Base-by-base conservation (phyloP, 73 alveolate species). In the Durusdinium trenchii region DNA sequence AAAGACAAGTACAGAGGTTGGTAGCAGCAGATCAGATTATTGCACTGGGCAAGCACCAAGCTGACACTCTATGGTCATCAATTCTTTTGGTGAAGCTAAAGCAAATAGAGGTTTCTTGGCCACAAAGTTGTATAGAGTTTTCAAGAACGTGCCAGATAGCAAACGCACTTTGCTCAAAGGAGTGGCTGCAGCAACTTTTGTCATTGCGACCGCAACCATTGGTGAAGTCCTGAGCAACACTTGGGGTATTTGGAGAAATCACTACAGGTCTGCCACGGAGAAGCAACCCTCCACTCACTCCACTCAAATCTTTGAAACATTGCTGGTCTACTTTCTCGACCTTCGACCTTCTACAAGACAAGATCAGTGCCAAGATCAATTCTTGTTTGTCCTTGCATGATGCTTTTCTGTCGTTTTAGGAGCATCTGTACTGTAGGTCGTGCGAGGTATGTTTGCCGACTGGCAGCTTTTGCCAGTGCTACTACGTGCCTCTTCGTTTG, bases 391-490 rank as follows among this genome's bases (percentile, higher is more conserved):
- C n/a, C n/a, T n/a, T n/a, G n/a, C n/a, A n/a, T n/a, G n/a, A n/a
- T n/a, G n/a, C n/a, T n/a, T n/a, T n/a, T n/a, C n/a, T n/a, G n/a
- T n/a, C n/a, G n/a, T n/a, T n/a, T 23, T 60, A 23, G 73, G 18
- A 23, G 4, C 30, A 60, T 36, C n/a, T 75, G 38, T 75, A 10
- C 20, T 43, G 28, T 7, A 78, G 89, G 91, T 81, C 69, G 46
- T 81, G 71, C 91, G 91, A 6, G 91, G 91, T 28, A 50, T 67
- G 6, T 67, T 81, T 47, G 91, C 91, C 30, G 91, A 81, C 28
- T 81, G 91, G 91, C 91, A 81, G 48, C 91, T 81, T 28, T 50
- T 81, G 71, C 91, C 91, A 1, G 91, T 81, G 69, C 36, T 81
- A 30, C 91, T 81, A 64, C 6, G 35, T 64, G 91, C 91, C 32